A percentile compares a stretch with the other conserved stretches of the same genome.
phyloP scores from a whole-genome alignment of 73 alveolate species.

The Paramecium sonneborni region DNA sequence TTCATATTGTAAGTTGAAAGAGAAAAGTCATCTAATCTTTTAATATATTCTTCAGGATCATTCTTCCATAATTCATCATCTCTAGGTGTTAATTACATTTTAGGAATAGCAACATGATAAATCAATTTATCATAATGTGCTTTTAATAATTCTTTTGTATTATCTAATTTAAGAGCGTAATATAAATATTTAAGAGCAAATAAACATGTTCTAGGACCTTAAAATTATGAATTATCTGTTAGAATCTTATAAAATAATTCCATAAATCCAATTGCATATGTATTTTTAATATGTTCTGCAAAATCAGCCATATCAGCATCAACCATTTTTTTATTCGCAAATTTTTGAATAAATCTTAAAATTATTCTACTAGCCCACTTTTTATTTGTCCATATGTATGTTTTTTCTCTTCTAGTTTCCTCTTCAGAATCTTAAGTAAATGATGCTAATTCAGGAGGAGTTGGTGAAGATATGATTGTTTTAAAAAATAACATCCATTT shows the following conservation, averaged over 20 bases:
- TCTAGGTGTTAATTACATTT: constrained; percentile 69
- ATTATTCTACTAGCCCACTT: constrained; percentile 68
- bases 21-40: constrained; percentile 76
- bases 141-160: constrained; percentile 57
- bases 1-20: constrained; percentile 39
- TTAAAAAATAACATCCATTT: constrained; percentile 71
- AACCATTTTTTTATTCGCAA: constrained; percentile 66
- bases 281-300: constrained; percentile 55
- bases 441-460: constrained; percentile 67
- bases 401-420: constrained; percentile 71
- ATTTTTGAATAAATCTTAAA: constrained; percentile 71
- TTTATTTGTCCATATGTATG: constrained; percentile 74
- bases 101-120: constrained; percentile 72
- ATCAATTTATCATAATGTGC: constrained; percentile 72
- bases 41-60: constrained; percentile 81
- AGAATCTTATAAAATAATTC: constrained; percentile 60
- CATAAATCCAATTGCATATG: constrained; percentile 69
- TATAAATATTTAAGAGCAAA: constrained; percentile 69
- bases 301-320: constrained; percentile 64
- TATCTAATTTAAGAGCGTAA: constrained; percentile 52
- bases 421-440: constrained; percentile 63
- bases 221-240: constrained; percentile 54
- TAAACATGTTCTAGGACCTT: constrained; percentile 71
- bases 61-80: constrained; percentile 73
- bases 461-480: constrained; percentile 64